Percentiles rank a stretch among this genome's conserved stretches.
These are phyloP conservation scores for Pichia kluyveri DNA, from an alignment of 805 yeast species.

Conservation along the genomic window DNA sequence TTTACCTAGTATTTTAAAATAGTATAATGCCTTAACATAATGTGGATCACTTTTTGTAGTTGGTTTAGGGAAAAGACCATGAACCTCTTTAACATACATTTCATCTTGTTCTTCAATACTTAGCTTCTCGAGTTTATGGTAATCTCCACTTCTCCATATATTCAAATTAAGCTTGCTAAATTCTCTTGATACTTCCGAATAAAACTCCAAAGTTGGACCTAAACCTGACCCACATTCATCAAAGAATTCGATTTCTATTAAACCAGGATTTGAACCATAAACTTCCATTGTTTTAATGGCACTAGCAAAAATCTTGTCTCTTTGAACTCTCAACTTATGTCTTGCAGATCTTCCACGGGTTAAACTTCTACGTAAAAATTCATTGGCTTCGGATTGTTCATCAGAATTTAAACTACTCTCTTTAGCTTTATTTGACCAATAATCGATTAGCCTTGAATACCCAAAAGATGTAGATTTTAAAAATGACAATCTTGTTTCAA, in stretches of 20 bases:
- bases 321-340: conserved; percentile 69
- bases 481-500: conserved; percentile 69
- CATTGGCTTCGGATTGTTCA: conserved; percentile 8
- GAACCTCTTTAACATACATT: conserved; percentile 31
- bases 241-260: conserved; percentile 77
- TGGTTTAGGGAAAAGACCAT: conserved; percentile 74
- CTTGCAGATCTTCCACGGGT: conserved; percentile 69
- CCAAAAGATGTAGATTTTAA: conserved; percentile 88
- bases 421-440: conserved; percentile 51
- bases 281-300: conserved; percentile 70
- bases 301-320: conserved; percentile 62
- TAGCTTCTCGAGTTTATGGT: background rate
- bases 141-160: conserved; percentile 58
- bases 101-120: conserved; percentile 1
- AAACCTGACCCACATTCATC: conserved; percentile 94
- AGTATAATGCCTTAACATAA: conserved; percentile 34
- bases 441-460: conserved; percentile 68
- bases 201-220: conserved; percentile 94
- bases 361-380: conserved; percentile 15
- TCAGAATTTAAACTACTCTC: conserved; percentile 21
- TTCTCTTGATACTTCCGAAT: conserved; percentile 69
- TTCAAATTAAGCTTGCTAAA: conserved; percentile 47
- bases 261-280: conserved; percentile 72
- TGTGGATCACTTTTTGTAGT: conserved; percentile 20
- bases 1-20: conserved; percentile 65